These are phyloP conservation scores for Chamaecrista fasciculata DNA, from an alignment of 306 rosid species.

Conservation along the genomic window DNA sequence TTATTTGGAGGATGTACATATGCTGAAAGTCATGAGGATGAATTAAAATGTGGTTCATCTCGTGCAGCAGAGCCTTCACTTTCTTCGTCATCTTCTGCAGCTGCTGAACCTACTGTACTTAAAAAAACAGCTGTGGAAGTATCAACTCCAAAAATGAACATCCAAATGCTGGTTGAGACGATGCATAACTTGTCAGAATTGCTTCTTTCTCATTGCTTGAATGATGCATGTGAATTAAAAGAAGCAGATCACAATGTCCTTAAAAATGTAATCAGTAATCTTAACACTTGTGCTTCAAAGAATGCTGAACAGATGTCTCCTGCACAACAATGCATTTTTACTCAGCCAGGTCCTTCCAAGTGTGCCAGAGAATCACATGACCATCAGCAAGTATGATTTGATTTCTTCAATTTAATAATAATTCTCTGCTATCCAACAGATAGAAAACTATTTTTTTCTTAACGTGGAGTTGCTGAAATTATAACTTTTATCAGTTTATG, in stretches of 20 bases:
- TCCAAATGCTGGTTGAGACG: slow-evolving; percentile 51
- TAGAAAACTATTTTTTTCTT: not conserved
- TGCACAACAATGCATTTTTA: slow-evolving; percentile 32
- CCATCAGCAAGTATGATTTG: slow-evolving; percentile 49
- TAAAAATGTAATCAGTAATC: slow-evolving; percentile 53
- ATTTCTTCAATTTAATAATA: slow-evolving; percentile 24
- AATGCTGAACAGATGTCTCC: slow-evolving; percentile 33
- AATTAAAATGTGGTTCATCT: slow-evolving; percentile 28
- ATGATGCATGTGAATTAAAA: slow-evolving; percentile 43
- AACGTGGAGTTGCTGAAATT: not conserved
- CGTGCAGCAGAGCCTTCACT: slow-evolving; percentile 26
- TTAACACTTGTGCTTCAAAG: slow-evolving; percentile 51
- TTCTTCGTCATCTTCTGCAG: slow-evolving; percentile 32
- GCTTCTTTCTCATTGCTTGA: slow-evolving; percentile 56
- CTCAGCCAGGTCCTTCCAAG: slow-evolving; percentile 39
- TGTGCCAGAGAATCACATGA: slow-evolving; percentile 31
- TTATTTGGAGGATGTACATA: slow-evolving; percentile 30
- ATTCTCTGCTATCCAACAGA: not conserved
- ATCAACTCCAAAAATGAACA: slow-evolving; percentile 47
- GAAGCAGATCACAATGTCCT: slow-evolving; percentile 47
- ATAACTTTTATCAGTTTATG: not conserved
- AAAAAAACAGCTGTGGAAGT: slow-evolving; percentile 35
- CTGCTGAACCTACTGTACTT: slow-evolving; percentile 36
- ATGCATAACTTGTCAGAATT: slow-evolving; percentile 61
- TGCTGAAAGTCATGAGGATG: slow-evolving; percentile 28